Conservation (phyloP, 2,329 filamentous ascomycete species). For the Teratosphaeria destructans region DNA sequence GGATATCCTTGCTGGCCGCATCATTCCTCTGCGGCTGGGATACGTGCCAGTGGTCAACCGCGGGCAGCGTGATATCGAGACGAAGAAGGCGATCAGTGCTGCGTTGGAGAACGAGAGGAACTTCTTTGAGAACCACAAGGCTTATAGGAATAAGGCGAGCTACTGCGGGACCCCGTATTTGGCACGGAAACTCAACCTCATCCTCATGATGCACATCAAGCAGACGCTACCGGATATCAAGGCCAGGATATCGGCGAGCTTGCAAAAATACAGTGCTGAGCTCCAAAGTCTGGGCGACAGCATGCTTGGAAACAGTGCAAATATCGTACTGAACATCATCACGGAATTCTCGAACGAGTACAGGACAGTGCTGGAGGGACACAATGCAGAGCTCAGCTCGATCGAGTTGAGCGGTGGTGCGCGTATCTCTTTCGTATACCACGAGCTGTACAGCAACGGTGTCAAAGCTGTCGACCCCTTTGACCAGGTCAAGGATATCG, state of each 20-base stretch:
- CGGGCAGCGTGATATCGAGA: slow-evolving; percentile 96
- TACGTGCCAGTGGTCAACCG: slow-evolving; percentile 98
- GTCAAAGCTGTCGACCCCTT: slow-evolving; percentile 97
- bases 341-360: slow-evolving; percentile 98
- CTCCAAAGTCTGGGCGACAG: slow-evolving; percentile 78
- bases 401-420: slow-evolving; percentile 91
- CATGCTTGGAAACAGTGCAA: slow-evolving; percentile 88
- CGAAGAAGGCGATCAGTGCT: slow-evolving; percentile 85
- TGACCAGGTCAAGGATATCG: slow-evolving; percentile 91
- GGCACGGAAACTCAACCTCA: slow-evolving; percentile 91
- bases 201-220: slow-evolving; percentile 99
- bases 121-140: slow-evolving; percentile 98
- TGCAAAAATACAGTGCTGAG: slow-evolving; percentile 83
- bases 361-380: slow-evolving; percentile 88
- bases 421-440: slow-evolving; percentile 98
- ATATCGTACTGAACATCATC: slow-evolving; percentile 96
- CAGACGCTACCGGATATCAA: slow-evolving; percentile 98
- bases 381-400: slow-evolving; percentile 92
- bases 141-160: slow-evolving; percentile 94
- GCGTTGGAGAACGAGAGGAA: slow-evolving; percentile 89
- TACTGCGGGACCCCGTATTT: slow-evolving; percentile 98
- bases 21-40: slow-evolving; percentile 87
- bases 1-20: slow-evolving; percentile 92
- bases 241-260: slow-evolving; percentile 82
- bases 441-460: slow-evolving; percentile 95